Conservation (phyloP, 495 filamentous ascomycete species). For the Penicillium coprophilum region DNA sequence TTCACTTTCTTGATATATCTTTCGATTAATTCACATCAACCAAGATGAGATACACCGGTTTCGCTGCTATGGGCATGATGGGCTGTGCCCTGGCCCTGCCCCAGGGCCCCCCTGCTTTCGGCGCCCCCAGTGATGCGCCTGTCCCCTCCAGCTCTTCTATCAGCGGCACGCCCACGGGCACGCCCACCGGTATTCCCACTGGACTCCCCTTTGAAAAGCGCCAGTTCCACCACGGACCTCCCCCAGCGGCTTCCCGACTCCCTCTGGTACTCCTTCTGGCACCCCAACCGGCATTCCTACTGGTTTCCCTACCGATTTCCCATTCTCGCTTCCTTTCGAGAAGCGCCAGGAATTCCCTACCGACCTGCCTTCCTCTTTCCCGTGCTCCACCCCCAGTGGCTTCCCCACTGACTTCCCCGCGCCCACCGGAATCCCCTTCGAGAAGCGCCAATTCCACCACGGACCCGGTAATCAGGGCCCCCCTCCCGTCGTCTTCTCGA, state of each 20-base stretch:
- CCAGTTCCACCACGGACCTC: neutral
- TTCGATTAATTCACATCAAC: constrained; percentile 5
- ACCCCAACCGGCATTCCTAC: neutral
- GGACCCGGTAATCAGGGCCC: neutral
- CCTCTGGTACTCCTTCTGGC: neutral
- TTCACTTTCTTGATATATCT: constrained; percentile 1
- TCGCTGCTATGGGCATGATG: constrained; percentile 27
- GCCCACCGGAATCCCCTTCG: constrained; percentile 1
- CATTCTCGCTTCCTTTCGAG: neutral
- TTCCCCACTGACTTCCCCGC: neutral
- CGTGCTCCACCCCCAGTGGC: neutral
- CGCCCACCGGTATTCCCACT: neutral
- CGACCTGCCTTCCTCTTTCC: neutral
- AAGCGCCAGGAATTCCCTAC: neutral
- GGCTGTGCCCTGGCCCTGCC: constrained; percentile 31
- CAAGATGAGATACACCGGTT: constrained; percentile 26
- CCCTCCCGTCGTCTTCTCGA: neutral
- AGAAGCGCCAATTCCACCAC: neutral
- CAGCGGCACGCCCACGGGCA: neutral
- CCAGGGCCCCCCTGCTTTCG: constrained; percentile 12
- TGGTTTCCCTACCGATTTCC: neutral
- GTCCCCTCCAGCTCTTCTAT: neutral
- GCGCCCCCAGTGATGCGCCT: constrained; percentile 1
- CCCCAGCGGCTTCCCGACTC: neutral
- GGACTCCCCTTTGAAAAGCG: neutral